A percentile compares a stretch with the other conserved stretches of the same genome.
phyloP scores from a whole-genome alignment of 495 filamentous ascomycete genomes.

The Annulohypoxylon bovei region DNA sequence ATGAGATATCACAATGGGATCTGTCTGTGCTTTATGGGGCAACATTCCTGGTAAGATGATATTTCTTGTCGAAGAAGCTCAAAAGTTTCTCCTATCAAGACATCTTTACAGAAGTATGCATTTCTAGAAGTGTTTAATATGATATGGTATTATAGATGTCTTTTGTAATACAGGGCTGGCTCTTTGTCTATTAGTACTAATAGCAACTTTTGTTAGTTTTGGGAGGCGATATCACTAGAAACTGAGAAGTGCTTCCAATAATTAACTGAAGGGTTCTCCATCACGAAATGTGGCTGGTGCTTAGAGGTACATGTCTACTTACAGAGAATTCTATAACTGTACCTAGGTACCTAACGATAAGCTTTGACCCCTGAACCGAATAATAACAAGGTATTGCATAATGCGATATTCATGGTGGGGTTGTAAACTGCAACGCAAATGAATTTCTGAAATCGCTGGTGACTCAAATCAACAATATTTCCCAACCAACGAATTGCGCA shows the following conservation, averaged over 20 bases:
- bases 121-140: neutral
- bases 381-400: slow-evolving; percentile 16
- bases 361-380: neutral
- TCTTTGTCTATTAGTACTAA: too few relatives aligned
- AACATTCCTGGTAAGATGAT: neutral
- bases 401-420: slow-evolving; percentile 26
- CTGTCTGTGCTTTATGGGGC: neutral
- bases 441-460: slow-evolving; percentile 34
- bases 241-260: too few relatives aligned
- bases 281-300: neutral
- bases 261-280: neutral
- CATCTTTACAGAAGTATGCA: neutral
- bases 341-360: neutral
- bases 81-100: neutral
- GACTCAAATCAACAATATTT: slow-evolving; percentile 29
- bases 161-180: too few relatives aligned
- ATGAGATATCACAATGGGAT: slow-evolving; percentile 5
- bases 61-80: neutral
- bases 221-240: too few relatives aligned
- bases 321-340: too few relatives aligned
- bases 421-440: slow-evolving; percentile 26
- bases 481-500: slow-evolving; percentile 26
- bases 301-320: neutral
- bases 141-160: neutral
- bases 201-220: too few relatives aligned